Evolutionary conservation across 345 rosid species (phyloP).

Genomic region (Citrus sp.): DNA sequence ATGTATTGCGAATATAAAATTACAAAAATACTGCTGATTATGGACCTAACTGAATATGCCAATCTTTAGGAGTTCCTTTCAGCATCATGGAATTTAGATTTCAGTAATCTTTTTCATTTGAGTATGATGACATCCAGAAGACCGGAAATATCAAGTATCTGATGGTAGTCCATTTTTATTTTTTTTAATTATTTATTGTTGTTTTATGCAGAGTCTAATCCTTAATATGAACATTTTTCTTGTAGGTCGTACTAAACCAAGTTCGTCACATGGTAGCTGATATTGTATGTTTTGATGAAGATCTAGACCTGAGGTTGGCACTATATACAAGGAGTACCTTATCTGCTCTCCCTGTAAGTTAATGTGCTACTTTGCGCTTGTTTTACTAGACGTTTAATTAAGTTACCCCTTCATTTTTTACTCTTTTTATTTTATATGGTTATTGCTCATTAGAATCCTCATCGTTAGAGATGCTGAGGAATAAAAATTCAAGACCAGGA

Average conservation of each 20-base stretch:
- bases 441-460: neutral
- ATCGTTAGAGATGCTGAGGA: neutral
- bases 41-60: neutral
- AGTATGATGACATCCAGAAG: too few relatives aligned
- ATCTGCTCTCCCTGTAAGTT: constrained; percentile 24
- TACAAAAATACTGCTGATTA: neutral
- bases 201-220: neutral
- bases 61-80: neutral
- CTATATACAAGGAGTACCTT: constrained; percentile 31
- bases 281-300: constrained; percentile 34
- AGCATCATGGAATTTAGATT: neutral
- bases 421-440: neutral
- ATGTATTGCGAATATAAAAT: too few relatives aligned
- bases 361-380: neutral
- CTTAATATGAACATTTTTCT: neutral
- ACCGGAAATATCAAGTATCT: too few relatives aligned
- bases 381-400: neutral
- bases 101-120: neutral
- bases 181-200: neutral
- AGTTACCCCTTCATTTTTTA: too few relatives aligned
- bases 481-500: neutral
- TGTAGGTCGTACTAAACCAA: constrained; percentile 31
- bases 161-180: too few relatives aligned
- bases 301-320: constrained; percentile 43
- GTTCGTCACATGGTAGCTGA: constrained; percentile 37